Evolutionary conservation across 176 grass and related monocot genomes (phyloP), one percentile per base, ranked within the genome.

Genomic region (Canna indica): DNA sequence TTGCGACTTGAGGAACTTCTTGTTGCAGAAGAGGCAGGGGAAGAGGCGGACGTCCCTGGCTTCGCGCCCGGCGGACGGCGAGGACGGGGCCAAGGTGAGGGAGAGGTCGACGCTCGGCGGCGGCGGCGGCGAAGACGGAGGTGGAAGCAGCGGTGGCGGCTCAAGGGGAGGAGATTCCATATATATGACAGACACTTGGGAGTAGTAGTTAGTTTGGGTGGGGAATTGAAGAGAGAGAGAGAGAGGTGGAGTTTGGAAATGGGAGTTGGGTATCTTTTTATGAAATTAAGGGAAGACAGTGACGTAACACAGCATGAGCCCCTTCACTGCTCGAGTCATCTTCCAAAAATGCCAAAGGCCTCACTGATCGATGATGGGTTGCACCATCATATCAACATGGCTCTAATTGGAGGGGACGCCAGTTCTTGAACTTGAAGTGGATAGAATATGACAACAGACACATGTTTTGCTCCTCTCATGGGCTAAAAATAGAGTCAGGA

Each of bases 1-100:
- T 72, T 97, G 93, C 32, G 93, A 97, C 75, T 97, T 92, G 79
- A 97, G 93, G 66, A 97, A 97, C 64, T 92, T 92, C 81, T 87
- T 97, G 84, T 90, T 89, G 84, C 93, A 97, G 84, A 97, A 97
- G 20, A 92, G 93, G 75, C 93, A 97, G 7, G 93, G 86, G 76
- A 91, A 97, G n/a, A 97, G 84, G 73, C 88, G 80, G 58, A 85
- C 81, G 7, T 83, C 86, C 9, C 72, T 71, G 2, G 18, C 69
- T 0, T 44, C 33, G 7, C 30, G 8, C 15, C 76, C 66, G 5
- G 2, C 52, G 0, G 34, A 5, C 1, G 69, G 31, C 29, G 71
- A 8, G 7, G 44, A 0, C 0, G 61, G 8, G 0, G 71, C 24
- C 9, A 90, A 68, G 9, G 84, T 72, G 50, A 91, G 84, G 0